phyloP scores from a whole-genome alignment of 2,329 filamentous ascomycete genomes.

The Parasarocladium wereldwijsianum region DNA sequence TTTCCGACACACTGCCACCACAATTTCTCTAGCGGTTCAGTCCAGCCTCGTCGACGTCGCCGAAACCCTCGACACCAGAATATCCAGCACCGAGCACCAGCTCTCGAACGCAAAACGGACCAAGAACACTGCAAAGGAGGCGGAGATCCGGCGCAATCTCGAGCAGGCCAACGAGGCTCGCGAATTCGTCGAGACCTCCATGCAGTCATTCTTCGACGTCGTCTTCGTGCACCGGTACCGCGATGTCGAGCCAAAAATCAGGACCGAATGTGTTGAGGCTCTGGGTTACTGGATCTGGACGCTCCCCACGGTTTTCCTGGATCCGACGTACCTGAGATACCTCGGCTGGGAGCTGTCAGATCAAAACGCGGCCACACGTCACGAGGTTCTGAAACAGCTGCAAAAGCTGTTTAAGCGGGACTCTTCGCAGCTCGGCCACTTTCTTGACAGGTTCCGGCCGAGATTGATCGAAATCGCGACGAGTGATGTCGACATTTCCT shows the following conservation, averaged over 20 bases:
- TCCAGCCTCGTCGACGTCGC: slow-evolving; percentile 64
- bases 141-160: slow-evolving; percentile 57
- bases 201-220: slow-evolving; percentile 80
- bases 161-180: slow-evolving; percentile 56
- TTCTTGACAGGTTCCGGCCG: slow-evolving; percentile 80
- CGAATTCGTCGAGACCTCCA: slow-evolving; percentile 52
- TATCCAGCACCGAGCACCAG: slow-evolving; percentile 65
- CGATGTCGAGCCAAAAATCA: slow-evolving; percentile 79
- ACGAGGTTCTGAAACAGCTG: slow-evolving; percentile 79
- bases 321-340: slow-evolving; percentile 81
- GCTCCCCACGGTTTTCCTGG: slow-evolving; percentile 77
- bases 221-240: slow-evolving; percentile 94
- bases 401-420: slow-evolving; percentile 65
- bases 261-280: slow-evolving; percentile 75
- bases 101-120: slow-evolving; percentile 58
- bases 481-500: slow-evolving; percentile 64
- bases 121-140: slow-evolving; percentile 65
- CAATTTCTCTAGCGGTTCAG: slow-evolving; percentile 67
- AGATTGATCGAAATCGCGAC: slow-evolving; percentile 88
- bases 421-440: slow-evolving; percentile 73
- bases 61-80: slow-evolving; percentile 52
- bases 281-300: slow-evolving; percentile 79
- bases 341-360: slow-evolving; percentile 94
- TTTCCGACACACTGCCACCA: slow-evolving; percentile 86
- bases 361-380: slow-evolving; percentile 53